Evolutionary conservation across 148 eudicot species (phyloP).

Genomic region (Camellia lanceoleosa): DNA sequence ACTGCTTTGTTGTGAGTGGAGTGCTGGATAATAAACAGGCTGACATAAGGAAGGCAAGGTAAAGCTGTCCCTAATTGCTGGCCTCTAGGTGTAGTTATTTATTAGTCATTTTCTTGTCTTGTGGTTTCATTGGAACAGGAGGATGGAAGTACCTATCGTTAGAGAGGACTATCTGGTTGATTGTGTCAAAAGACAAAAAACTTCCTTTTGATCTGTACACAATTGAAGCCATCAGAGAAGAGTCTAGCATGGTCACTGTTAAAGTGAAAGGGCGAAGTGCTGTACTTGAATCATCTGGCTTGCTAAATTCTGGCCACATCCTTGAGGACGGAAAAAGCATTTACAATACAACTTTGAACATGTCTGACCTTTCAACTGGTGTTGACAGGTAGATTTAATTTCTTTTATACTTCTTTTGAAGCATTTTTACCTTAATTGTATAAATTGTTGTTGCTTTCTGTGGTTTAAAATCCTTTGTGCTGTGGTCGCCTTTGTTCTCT

Average conservation of each 20-base stretch:
- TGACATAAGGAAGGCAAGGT: slow-evolving; percentile 90
- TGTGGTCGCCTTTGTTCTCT: not conserved
- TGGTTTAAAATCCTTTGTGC: not conserved
- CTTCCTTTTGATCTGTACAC: slow-evolving; percentile 81
- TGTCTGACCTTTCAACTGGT: slow-evolving; percentile 92
- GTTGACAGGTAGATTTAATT: slow-evolving; percentile 61
- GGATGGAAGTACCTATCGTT: slow-evolving; percentile 86
- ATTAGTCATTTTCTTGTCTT: slow-evolving; percentile 4
- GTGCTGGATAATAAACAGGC: slow-evolving; percentile 52
- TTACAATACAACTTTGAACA: slow-evolving; percentile 83
- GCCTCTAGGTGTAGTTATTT: not conserved
- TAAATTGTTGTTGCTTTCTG: not conserved
- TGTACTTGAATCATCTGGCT: slow-evolving; percentile 74
- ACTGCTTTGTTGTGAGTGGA: slow-evolving; percentile 74
- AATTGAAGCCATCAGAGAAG: slow-evolving; percentile 65
- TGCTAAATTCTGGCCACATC: slow-evolving; percentile 90
- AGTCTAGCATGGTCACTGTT: slow-evolving; percentile 61
- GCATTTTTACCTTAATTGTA: no score
- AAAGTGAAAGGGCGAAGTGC: slow-evolving; percentile 96
- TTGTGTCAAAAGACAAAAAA: slow-evolving; percentile 64
- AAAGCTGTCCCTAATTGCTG: slow-evolving; percentile 12
- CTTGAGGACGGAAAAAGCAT: slow-evolving; percentile 90
- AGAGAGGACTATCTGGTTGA: slow-evolving; percentile 83
- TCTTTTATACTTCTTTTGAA: not conserved
- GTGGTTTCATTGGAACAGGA: slow-evolving; percentile 46